Base-by-base conservation (phyloP, 176 grass and related monocot genomes). In the Oryza coarctata region DNA sequence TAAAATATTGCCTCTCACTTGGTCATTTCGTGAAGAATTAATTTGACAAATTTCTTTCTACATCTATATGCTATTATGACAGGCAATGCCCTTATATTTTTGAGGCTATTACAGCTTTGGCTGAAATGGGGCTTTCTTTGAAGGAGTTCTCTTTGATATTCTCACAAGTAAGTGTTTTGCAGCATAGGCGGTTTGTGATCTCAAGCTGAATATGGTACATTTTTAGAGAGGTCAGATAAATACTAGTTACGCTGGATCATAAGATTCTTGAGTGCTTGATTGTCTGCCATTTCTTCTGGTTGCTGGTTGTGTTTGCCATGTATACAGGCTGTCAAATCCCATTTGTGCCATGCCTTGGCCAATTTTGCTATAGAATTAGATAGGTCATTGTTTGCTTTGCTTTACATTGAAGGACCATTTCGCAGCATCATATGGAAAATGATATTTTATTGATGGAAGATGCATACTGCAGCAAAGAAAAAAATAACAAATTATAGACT, bases 41-140 rank as follows among this genome's bases (percentile, higher is more conserved):
- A 28, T 68, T 43, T 87, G 70, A 87, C 35, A 67, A 85, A 58
- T 1, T 23, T 70, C 70, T 77, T 68, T 88, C 57, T 86, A 41
- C 69, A 66, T 70, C 61, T 73, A 65, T 74, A 60, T 69, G 45
- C 41, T 52, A 39, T 58, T 84, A 31, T 75, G 22, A 50, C 67
- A 98, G 95, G 90, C 90, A 95, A 57, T 93, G 90, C 47, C 95
- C 95, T 20, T 98, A 93, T 75, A 64, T 95, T 81, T 93, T 98
- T 41, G 90, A 98, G 90, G 95, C 92, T 75, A 74, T 98, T 79
- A 91, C 84, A 81, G 90, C 92, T 84, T 89, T 98, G 76, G 92
- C 92, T 17, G 95, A 98, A 89, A 76, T 98, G 77, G 88, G 92
- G 71, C 75, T 98, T 84, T 91, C 88, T 85, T 86, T 85, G 70